These are phyloP conservation scores for Termitomyces bulborhizus DNA, from an alignment of 768 basidiomycete species.

Conservation along the genomic window DNA sequence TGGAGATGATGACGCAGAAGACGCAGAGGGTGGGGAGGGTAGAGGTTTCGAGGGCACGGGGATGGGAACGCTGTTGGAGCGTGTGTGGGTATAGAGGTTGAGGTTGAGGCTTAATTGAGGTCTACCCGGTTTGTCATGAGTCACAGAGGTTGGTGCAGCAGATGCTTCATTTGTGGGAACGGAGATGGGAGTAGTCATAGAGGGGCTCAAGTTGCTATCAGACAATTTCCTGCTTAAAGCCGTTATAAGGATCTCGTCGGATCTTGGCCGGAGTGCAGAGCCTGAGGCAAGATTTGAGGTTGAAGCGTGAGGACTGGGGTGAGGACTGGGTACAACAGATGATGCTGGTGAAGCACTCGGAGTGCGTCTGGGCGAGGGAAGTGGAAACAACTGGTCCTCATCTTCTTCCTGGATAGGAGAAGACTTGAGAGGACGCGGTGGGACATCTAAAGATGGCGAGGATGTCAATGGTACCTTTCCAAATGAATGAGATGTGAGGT, in stretches of 20 bases:
- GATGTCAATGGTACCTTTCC: slow-evolving; percentile 6
- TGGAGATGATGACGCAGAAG: not conserved
- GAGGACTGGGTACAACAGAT: slow-evolving; percentile 17
- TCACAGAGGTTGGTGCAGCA: not conserved
- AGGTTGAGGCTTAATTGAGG: not conserved
- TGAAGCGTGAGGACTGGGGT: slow-evolving; percentile 13
- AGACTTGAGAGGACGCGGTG: slow-evolving; percentile 16
- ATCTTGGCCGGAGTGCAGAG: slow-evolving; percentile 3
- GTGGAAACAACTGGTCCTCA: slow-evolving; percentile 50
- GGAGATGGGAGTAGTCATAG: not conserved
- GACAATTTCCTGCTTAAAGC: slow-evolving; percentile 13
- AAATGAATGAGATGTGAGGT: not conserved
- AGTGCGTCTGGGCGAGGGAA: slow-evolving; percentile 53
- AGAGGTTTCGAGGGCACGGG: not conserved
- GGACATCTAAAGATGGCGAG: slow-evolving; percentile 9
- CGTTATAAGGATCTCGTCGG: slow-evolving; percentile 9
- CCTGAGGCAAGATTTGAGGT: slow-evolving; percentile 7
- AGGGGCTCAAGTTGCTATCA: not conserved
- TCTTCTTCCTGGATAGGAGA: slow-evolving; percentile 49
- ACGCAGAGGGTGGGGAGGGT: not conserved
- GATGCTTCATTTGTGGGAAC: not conserved
- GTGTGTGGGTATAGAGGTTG: not conserved
- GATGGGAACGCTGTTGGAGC: not conserved
- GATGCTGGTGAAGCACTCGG: slow-evolving; percentile 33
- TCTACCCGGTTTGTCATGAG: not conserved